Percentiles rank a stretch among this genome's conserved stretches.
Evolutionary conservation across 1,284 basidiomycete species (phyloP).

Genomic region (Trametes pubescens): DNA sequence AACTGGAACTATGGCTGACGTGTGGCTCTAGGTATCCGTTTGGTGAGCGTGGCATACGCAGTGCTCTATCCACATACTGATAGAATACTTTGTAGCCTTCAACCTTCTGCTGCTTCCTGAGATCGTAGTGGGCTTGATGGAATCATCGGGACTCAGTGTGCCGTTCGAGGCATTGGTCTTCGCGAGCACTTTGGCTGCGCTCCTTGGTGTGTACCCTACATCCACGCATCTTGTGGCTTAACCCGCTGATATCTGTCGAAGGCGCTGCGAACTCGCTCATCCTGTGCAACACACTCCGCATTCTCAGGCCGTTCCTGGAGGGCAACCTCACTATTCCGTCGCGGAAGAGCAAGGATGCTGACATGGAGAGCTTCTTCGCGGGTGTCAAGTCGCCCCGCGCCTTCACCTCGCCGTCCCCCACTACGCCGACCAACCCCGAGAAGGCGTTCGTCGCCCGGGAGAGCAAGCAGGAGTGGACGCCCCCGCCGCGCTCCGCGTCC

Average conservation of each 20-base stretch:
- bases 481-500: conserved; percentile 28
- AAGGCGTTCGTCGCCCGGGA: conserved; percentile 33
- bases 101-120: conserved; percentile 67
- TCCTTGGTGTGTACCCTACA: conserved; percentile 56
- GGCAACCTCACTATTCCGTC: conserved; percentile 16
- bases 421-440: conserved; percentile 31
- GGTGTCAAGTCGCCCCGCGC: conserved; percentile 39
- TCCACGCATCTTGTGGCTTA: not conserved
- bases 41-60: conserved; percentile 48
- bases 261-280: conserved; percentile 69
- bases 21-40: conserved; percentile 62
- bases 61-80: not conserved
- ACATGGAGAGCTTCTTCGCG: conserved; percentile 44
- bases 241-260: conserved; percentile 36
- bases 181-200: conserved; percentile 58
- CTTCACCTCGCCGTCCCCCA: conserved; percentile 29
- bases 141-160: conserved; percentile 55
- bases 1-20: not conserved
- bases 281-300: conserved; percentile 73
- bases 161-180: conserved; percentile 57
- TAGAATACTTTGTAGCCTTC: conserved; percentile 52
- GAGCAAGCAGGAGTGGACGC: conserved; percentile 30
- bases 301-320: conserved; percentile 61
- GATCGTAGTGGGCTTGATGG: conserved; percentile 58
- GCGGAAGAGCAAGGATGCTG: conserved; percentile 23